Conservation (phyloP, 352 stramenopile species). For the Pythium phragmitis region DNA sequence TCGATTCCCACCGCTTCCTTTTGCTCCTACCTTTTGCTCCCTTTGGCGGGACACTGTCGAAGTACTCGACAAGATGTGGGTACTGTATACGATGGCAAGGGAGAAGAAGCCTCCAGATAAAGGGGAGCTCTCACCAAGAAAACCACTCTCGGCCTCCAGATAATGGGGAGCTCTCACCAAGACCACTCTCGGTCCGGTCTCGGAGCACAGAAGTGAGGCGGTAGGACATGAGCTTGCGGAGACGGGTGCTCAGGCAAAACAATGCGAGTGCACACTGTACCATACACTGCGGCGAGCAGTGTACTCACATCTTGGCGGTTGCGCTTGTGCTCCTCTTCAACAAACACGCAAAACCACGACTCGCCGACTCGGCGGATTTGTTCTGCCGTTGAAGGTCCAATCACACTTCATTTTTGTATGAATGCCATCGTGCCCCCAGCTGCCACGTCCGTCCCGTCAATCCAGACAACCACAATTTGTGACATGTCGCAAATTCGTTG, state of each 20-base stretch:
- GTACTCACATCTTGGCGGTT: no score
- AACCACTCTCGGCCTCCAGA: no score
- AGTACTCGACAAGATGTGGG: background rate
- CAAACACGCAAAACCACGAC: conserved; percentile 4
- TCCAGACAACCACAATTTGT: conserved; percentile 18
- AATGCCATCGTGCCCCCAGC: background rate
- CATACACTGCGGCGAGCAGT: no score
- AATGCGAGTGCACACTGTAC: no score
- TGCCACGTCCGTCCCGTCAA: conserved; percentile 7
- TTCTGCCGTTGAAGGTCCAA: conserved; percentile 6
- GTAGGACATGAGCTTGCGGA: no score
- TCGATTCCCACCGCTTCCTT: background rate
- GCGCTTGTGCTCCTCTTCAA: background rate
- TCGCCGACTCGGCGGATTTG: background rate
- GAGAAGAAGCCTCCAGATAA: no score
- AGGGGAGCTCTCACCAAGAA: no score
- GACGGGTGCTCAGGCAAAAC: no score
- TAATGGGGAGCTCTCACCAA: no score
- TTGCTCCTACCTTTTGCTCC: background rate
- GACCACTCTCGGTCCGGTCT: no score
- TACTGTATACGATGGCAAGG: no score
- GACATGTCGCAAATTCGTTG: conserved; percentile 14
- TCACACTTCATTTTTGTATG: background rate
- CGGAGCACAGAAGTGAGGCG: no score
- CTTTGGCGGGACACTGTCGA: background rate